phyloP scores from a whole-genome alignment of 1,284 basidiomycete genomes.

The Vanrija pseudolonga region DNA sequence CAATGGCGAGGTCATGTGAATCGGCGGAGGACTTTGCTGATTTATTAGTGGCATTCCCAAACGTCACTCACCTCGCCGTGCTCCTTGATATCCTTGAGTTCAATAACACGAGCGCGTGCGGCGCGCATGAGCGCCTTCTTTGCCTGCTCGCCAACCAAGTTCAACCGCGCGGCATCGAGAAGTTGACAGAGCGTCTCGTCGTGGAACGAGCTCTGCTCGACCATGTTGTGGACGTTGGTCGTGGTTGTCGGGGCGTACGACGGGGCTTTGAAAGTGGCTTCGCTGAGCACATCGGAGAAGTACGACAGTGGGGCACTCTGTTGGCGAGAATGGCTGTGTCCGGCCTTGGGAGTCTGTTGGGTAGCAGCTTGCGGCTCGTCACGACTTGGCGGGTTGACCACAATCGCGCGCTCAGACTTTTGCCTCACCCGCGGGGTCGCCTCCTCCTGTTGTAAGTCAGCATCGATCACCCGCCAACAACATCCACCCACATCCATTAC shows the following conservation, averaged over 20 bases:
- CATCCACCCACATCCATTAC: slow-evolving; percentile 37
- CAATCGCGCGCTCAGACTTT: slow-evolving; percentile 5
- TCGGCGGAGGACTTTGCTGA: background rate
- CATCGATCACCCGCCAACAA: too few species aligned
- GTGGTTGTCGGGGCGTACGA: slow-evolving; percentile 30
- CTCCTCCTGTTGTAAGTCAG: too few species aligned
- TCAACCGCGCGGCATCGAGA: slow-evolving; percentile 41
- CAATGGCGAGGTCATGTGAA: slow-evolving; percentile 8
- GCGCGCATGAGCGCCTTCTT: slow-evolving; percentile 45
- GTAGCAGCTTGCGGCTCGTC: background rate
- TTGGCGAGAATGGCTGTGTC: too few species aligned
- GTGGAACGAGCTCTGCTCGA: slow-evolving; percentile 41
- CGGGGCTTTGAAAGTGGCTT: background rate
- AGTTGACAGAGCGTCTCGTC: slow-evolving; percentile 49
- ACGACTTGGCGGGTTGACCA: background rate
- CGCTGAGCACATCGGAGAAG: background rate
- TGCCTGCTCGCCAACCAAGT: slow-evolving; percentile 44
- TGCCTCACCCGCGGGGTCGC: background rate
- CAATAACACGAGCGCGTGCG: slow-evolving; percentile 42
- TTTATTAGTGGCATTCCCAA: background rate
- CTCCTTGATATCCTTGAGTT: slow-evolving; percentile 35
- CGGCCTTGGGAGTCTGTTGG: too few species aligned
- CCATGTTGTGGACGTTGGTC: slow-evolving; percentile 36
- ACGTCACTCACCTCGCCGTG: slow-evolving; percentile 17
- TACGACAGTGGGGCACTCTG: too few species aligned